Conservation (phyloP, 805 yeast genomes). For the fission yeast (Schizosaccharomyces pombe) region DNA sequence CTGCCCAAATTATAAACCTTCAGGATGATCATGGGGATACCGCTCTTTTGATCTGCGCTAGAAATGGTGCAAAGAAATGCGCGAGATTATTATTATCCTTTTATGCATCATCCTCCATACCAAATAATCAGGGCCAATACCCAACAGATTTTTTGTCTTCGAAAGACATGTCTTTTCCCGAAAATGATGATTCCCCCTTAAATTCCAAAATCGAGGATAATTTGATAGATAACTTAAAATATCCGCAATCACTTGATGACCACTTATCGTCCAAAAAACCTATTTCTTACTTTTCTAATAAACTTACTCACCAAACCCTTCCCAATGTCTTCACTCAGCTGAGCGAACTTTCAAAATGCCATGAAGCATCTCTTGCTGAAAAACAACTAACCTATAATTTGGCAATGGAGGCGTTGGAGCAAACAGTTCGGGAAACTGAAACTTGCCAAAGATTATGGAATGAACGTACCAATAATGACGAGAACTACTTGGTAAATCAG, state of each 20-base stretch:
- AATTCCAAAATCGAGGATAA: slow-evolving; percentile 8
- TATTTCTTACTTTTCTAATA: background rate
- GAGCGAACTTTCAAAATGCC: slow-evolving; percentile 22
- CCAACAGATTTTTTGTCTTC: slow-evolving; percentile 17
- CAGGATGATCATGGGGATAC: slow-evolving; percentile 71
- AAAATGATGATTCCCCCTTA: slow-evolving; percentile 8
- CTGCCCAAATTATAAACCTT: slow-evolving; percentile 30
- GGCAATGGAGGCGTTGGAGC: background rate
- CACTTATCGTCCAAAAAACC: too few species aligned
- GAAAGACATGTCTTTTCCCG: slow-evolving; percentile 11
- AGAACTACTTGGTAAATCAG: background rate
- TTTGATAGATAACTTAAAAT: slow-evolving; percentile 3
- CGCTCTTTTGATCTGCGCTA: slow-evolving; percentile 55
- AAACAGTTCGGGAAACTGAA: slow-evolving; percentile 1
- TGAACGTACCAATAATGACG: background rate
- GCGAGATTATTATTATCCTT: slow-evolving; percentile 23
- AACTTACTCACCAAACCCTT: slow-evolving; percentile 13
- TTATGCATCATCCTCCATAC: slow-evolving; percentile 24
- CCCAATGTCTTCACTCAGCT: slow-evolving; percentile 17
- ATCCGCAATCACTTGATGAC: too few species aligned
- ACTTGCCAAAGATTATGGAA: background rate
- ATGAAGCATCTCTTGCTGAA: slow-evolving; percentile 30
- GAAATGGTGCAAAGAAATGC: slow-evolving; percentile 26
- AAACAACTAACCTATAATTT: slow-evolving; percentile 19
- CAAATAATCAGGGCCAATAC: slow-evolving; percentile 20